These are phyloP conservation scores for Huntiella savannae DNA, from an alignment of 2,329 filamentous ascomycete genomes.

Conservation along the genomic window DNA sequence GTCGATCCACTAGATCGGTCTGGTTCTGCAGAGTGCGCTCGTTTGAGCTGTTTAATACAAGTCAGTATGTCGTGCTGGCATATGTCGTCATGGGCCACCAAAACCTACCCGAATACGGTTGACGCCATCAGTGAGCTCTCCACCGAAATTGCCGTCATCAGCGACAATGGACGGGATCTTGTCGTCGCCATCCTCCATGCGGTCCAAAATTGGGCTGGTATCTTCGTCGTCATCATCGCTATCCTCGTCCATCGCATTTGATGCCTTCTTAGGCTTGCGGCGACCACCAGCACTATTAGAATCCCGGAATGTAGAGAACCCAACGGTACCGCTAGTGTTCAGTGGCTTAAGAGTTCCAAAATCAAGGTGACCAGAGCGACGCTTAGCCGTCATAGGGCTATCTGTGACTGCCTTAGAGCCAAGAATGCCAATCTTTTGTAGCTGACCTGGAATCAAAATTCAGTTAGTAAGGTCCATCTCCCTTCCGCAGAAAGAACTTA, in stretches of 20 bases:
- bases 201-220: slow-evolving; percentile 38
- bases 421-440: slow-evolving; percentile 89
- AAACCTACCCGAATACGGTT: slow-evolving; percentile 54
- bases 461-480: background rate
- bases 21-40: slow-evolving; percentile 57
- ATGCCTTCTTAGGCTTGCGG: slow-evolving; percentile 42
- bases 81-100: background rate
- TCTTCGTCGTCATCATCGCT: slow-evolving; percentile 64
- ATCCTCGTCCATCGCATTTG: slow-evolving; percentile 48
- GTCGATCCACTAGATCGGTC: slow-evolving; percentile 23
- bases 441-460: slow-evolving; percentile 44
- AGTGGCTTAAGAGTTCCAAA: slow-evolving; percentile 71
- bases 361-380: slow-evolving; percentile 66
- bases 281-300: slow-evolving; percentile 33
- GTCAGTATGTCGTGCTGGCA: background rate
- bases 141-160: slow-evolving; percentile 53
- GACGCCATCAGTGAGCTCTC: slow-evolving; percentile 62
- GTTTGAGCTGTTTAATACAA: slow-evolving; percentile 44
- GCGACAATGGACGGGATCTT: slow-evolving; percentile 41
- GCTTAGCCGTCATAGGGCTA: slow-evolving; percentile 44
- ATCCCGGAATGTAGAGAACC: slow-evolving; percentile 77
- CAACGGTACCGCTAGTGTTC: slow-evolving; percentile 71
- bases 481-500: slow-evolving; percentile 29
- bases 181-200: slow-evolving; percentile 45
- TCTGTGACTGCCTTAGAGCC: slow-evolving; percentile 45